Percentiles rank a stretch among this genome's conserved stretches.
Evolutionary conservation across 2,329 filamentous ascomycete species (phyloP).

Genomic region (Paraconiothyrium sp.): DNA sequence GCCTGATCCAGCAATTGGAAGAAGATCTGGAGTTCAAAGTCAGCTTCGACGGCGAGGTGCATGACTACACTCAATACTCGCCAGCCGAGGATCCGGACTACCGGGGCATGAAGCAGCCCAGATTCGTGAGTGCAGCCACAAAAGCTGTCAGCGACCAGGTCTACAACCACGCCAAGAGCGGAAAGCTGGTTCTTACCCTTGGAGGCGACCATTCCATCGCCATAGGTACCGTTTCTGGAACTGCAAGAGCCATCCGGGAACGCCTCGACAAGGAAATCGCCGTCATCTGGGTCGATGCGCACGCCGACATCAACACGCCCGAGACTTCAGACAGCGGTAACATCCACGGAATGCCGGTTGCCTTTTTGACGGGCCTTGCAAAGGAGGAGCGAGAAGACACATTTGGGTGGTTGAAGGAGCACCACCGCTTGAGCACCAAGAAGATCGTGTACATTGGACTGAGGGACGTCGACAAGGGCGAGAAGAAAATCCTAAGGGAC

Average conservation of each 20-base stretch:
- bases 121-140: slow-evolving; percentile 85
- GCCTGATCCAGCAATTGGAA: slow-evolving; percentile 82
- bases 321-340: slow-evolving; percentile 91
- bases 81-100: slow-evolving; percentile 78
- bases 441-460: slow-evolving; percentile 98
- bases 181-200: slow-evolving; percentile 89
- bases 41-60: slow-evolving; percentile 82
- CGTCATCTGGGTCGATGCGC: slow-evolving; percentile 98
- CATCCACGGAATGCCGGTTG: slow-evolving; percentile 97
- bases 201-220: slow-evolving; percentile 97
- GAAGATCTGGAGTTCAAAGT: slow-evolving; percentile 90
- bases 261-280: slow-evolving; percentile 83
- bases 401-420: slow-evolving; percentile 88
- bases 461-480: slow-evolving; percentile 88
- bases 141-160: slow-evolving; percentile 81
- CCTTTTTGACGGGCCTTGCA: slow-evolving; percentile 88
- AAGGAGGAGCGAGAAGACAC: slow-evolving; percentile 77
- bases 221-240: slow-evolving; percentile 90
- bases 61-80: slow-evolving; percentile 80
- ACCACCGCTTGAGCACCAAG: slow-evolving; percentile 73
- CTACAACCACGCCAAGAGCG: slow-evolving; percentile 83
- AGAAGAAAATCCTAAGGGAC: slow-evolving; percentile 91
- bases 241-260: slow-evolving; percentile 86
- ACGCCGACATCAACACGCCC: slow-evolving; percentile 97
- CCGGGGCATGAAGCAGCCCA: slow-evolving; percentile 94